A percentile compares a stretch with the other conserved stretches of the same genome.
Conservation (phyloP, 495 filamentous ascomycete species). For the Xylaria castorea region DNA sequence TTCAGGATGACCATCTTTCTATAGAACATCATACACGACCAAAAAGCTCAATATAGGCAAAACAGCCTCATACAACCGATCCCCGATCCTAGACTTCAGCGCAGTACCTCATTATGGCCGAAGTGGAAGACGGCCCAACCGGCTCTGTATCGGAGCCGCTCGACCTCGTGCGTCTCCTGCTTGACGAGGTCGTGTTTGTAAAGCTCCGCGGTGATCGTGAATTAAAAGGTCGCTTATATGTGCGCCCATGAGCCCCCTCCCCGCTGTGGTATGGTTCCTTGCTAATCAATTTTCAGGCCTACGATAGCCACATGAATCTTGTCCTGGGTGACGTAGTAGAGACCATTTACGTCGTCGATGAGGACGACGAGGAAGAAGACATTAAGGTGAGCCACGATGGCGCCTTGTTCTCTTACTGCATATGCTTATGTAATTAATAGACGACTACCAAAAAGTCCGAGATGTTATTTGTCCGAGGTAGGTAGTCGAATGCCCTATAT, state of each 20-base stretch:
- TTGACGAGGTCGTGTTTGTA: slow-evolving; percentile 96
- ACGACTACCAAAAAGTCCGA: slow-evolving; percentile 95
- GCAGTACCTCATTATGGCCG: slow-evolving; percentile 63
- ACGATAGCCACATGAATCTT: slow-evolving; percentile 98
- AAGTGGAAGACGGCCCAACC: slow-evolving; percentile 67
- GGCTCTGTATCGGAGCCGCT: slow-evolving; percentile 81
- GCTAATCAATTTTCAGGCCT: slow-evolving; percentile 66
- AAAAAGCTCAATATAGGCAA: not conserved
- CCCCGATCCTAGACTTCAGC: not conserved
- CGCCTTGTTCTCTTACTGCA: not conserved
- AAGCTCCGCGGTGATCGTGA: slow-evolving; percentile 95
- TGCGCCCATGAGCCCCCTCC: slow-evolving; percentile 49
- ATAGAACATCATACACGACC: not conserved
- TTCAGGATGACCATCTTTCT: slow-evolving; percentile 8
- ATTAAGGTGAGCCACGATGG: slow-evolving; percentile 38
- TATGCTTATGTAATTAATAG: slow-evolving; percentile 51
- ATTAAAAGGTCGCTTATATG: slow-evolving; percentile 91
- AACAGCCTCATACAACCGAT: not conserved
- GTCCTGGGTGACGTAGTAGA: slow-evolving; percentile 97
- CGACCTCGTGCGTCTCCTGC: slow-evolving; percentile 89
- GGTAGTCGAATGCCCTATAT: slow-evolving; percentile 32
- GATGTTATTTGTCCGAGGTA: slow-evolving; percentile 99
- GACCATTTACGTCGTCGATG: slow-evolving; percentile 92
- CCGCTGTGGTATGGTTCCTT: slow-evolving; percentile 14
- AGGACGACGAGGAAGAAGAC: slow-evolving; percentile 77